Percentiles rank a stretch among this genome's conserved stretches.
phyloP scores from a whole-genome alignment of 225 moss, liverwort and hornwort genomes.

The Climacium dendroides region DNA sequence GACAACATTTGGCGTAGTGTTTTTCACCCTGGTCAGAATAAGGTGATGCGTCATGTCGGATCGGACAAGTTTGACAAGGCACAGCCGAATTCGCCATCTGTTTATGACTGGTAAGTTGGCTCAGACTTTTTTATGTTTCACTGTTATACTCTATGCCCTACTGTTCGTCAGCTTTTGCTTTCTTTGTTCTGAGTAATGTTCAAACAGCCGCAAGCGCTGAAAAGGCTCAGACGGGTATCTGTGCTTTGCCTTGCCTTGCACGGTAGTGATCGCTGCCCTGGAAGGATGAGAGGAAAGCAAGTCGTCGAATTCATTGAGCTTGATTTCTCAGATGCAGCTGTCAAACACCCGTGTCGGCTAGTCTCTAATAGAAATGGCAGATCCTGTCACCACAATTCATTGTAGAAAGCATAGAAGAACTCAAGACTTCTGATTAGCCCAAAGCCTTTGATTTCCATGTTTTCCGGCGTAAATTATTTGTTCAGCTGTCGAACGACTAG shows the following conservation, averaged over 20 bases:
- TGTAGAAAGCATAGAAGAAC: not conserved
- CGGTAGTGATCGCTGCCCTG: constrained; percentile 94
- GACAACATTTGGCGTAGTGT: constrained; percentile 87
- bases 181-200: not conserved
- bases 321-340: constrained; percentile 27
- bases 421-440: not conserved
- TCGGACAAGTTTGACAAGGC: constrained; percentile 88
- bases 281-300: constrained; percentile 57
- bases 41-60: constrained; percentile 50
- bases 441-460: not conserved
- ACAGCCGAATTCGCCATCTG: constrained; percentile 62
- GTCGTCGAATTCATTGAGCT: not conserved
- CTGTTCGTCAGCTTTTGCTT: not conserved
- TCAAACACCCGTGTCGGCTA: constrained; percentile 17
- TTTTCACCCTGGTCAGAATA: constrained; percentile 84
- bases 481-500: not conserved
- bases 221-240: constrained; percentile 14
- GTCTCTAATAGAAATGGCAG: constrained; percentile 4
- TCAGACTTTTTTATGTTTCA: not conserved
- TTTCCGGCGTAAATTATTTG: not conserved
- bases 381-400: not conserved
- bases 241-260: constrained; percentile 62
- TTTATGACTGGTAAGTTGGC: constrained; percentile 83
- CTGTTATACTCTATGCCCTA: not conserved
- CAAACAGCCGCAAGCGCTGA: not conserved